A percentile compares a stretch with the other conserved stretches of the same genome.
These are phyloP conservation scores for Teratosphaeria destructans DNA, from an alignment of 2,329 filamentous ascomycete species.

Conservation along the genomic window DNA sequence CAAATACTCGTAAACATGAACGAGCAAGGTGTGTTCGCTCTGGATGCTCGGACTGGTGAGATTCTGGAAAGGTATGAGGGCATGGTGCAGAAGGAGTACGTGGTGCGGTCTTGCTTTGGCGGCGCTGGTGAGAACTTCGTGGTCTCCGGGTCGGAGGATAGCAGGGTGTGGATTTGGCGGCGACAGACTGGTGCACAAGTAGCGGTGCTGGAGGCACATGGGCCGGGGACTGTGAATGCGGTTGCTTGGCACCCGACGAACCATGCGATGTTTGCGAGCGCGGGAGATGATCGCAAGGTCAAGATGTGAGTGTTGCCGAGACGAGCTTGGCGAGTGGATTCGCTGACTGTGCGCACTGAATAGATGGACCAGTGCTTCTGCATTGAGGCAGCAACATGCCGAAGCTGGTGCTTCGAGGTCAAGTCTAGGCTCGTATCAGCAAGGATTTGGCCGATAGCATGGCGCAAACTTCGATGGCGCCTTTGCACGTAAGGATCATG, in stretches of 20 bases:
- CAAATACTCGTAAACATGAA: slow-evolving; percentile 74
- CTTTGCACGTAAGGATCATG: neutral
- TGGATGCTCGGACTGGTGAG: slow-evolving; percentile 65
- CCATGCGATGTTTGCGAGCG: slow-evolving; percentile 77
- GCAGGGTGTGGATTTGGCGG: slow-evolving; percentile 78
- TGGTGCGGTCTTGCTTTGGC: slow-evolving; percentile 77
- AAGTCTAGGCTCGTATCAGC: neutral
- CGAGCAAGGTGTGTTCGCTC: slow-evolving; percentile 64
- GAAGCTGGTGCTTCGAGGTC: neutral
- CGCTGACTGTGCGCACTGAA: neutral
- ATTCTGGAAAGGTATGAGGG: slow-evolving; percentile 66
- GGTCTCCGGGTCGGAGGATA: slow-evolving; percentile 77
- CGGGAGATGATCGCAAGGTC: slow-evolving; percentile 76
- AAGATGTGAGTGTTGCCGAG: slow-evolving; percentile 52
- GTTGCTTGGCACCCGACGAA: slow-evolving; percentile 82
- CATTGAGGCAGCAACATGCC: neutral
- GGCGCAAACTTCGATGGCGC: neutral
- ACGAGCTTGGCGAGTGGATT: neutral
- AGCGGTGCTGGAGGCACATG: slow-evolving; percentile 65
- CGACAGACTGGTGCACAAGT: slow-evolving; percentile 69
- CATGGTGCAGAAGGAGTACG: slow-evolving; percentile 61
- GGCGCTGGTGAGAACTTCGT: slow-evolving; percentile 89
- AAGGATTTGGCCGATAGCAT: neutral
- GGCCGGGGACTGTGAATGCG: slow-evolving; percentile 67
- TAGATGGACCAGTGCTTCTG: neutral